Conservation (phyloP, 1,284 basidiomycete species). For the Leucocoprinus gongylophorus region DNA sequence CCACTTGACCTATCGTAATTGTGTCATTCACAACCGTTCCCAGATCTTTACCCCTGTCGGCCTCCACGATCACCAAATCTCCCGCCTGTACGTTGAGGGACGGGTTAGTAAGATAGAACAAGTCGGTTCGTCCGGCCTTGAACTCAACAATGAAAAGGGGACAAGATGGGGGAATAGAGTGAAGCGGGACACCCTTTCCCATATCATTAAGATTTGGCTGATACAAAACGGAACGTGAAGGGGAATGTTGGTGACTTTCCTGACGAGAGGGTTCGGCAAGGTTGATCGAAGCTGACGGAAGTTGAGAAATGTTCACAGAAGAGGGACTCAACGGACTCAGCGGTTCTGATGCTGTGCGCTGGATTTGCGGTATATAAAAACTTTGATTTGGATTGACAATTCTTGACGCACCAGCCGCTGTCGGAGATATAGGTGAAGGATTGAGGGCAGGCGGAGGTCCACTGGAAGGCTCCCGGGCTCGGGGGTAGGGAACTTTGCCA, state of each 20-base stretch:
- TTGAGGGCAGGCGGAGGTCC: conserved; percentile 3
- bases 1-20: conserved; percentile 87
- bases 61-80: conserved; percentile 95
- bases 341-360: conserved; percentile 48
- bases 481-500: conserved; percentile 2
- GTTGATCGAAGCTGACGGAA: conserved; percentile 7
- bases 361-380: conserved; percentile 33
- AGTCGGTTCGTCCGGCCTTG: conserved; percentile 92
- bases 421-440: conserved; percentile 42
- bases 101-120: conserved; percentile 82
- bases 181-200: conserved; percentile 85
- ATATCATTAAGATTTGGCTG: conserved; percentile 53
- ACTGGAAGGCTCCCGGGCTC: conserved; percentile 4
- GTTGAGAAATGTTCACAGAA: conserved; percentile 1
- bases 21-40: conserved; percentile 87
- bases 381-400: conserved; percentile 37
- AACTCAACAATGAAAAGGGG: conserved; percentile 97
- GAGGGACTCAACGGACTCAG: conserved; percentile 16
- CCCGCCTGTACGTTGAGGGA: conserved; percentile 63
- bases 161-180: conserved; percentile 73
- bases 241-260: conserved; percentile 13
- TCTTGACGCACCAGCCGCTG: conserved; percentile 22
- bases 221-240: conserved; percentile 18
- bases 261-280: conserved; percentile 4
- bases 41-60: conserved; percentile 90